Evolutionary conservation across 208 protist genomes (phyloP).

Genomic region (Lotmaria passim): DNA sequence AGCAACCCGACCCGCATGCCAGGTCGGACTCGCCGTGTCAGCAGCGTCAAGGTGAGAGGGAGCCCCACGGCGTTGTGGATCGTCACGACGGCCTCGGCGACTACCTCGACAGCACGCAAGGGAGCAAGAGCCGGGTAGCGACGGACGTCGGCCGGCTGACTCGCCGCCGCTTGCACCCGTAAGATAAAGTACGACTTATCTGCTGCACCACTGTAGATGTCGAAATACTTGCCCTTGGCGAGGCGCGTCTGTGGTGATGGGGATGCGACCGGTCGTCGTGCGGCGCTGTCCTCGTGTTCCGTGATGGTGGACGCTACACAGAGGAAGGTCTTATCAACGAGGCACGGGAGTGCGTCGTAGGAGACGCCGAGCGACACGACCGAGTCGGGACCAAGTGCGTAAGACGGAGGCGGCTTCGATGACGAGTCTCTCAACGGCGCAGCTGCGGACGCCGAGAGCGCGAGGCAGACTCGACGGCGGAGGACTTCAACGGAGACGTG

Average conservation of each 20-base stretch:
- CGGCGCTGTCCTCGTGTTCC: not conserved
- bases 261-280: not conserved
- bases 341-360: conserved; percentile 61
- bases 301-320: conserved; percentile 38
- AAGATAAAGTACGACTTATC: conserved; percentile 57
- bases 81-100: conserved; percentile 48
- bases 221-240: conserved; percentile 38
- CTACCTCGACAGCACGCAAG: conserved; percentile 31
- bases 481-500: conserved; percentile 21
- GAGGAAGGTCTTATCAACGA: conserved; percentile 52
- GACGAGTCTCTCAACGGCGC: no score
- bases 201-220: conserved; percentile 25
- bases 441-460: not conserved
- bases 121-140: conserved; percentile 24
- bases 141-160: conserved; percentile 27
- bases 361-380: conserved; percentile 52
- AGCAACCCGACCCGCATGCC: conserved; percentile 35
- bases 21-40: conserved; percentile 36
- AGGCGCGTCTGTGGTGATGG: conserved; percentile 21
- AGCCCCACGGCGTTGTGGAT: conserved; percentile 67
- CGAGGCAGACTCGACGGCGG: conserved; percentile 23
- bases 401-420: not conserved
- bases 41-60: conserved; percentile 50
- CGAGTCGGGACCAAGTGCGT: conserved; percentile 3
- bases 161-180: conserved; percentile 20